Base-by-base conservation (phyloP, 768 basidiomycete genomes). In the Clathrus columnatus region DNA sequence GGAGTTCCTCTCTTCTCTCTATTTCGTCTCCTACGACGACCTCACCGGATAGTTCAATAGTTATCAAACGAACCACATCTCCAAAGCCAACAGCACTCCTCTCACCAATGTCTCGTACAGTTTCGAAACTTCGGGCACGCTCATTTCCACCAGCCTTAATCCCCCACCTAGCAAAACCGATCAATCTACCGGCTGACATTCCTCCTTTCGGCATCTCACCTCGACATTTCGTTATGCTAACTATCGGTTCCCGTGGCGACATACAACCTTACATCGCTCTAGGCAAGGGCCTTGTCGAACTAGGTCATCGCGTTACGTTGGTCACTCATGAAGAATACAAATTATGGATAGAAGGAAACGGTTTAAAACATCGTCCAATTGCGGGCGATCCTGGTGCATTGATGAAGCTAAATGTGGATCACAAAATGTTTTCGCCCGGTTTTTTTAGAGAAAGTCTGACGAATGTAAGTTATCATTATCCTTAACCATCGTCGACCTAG, bases 351-450 rank as follows among this genome's bases (percentile, higher is more conserved):
- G 73, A 75, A 56, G 74, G 78, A 6, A 85, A 80, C 63, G 81
- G 78, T 3, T 71, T 86, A 54, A 69, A 67, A 32, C 81, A 83
- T 65, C 73, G 82, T 24, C 74, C 76, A 30, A 82, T 83, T 16
- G 84, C 84, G 1, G 84, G 83, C 5, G 84, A 86, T 67, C 83
- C 84, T 0, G 82, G 80, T 0, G 78, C 79, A 2, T 63, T 85
- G 63, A 85, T 85, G 83, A 82, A 83, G 61, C 70, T 85, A 4
- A 75, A 72, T 55, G 72, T 74, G 2, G 77, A 77, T 61, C 70
- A 73, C 58, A 70, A 80, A 81, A 84, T 85, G 80, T 84, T 85
- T 64, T 84, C 83, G 7, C 82, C 83, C 0, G 81, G 82, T 18
- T 86, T 84, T 61, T 84, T 86, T 73, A 82, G 74, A 62, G 77